Percentiles rank a stretch among this genome's conserved stretches.
Conservation (phyloP, 768 basidiomycete species). For the Rhizopogon rudus region DNA sequence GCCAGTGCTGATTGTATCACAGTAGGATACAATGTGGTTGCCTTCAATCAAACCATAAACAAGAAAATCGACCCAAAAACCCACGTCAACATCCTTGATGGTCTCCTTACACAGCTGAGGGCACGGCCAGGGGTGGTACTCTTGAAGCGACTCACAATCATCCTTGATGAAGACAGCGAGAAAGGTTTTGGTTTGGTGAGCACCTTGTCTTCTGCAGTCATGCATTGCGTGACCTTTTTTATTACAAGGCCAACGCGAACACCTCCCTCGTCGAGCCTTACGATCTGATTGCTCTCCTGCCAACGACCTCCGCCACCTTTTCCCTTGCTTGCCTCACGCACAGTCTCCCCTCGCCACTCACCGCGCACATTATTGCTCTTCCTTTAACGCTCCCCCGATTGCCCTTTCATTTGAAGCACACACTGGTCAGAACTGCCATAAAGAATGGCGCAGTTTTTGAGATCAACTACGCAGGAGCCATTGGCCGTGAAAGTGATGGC, state of each 20-base stretch:
- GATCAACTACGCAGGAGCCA: constrained; percentile 69
- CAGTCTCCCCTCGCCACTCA: constrained; percentile 66
- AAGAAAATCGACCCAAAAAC: constrained; percentile 68
- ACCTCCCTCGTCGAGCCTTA: constrained; percentile 55
- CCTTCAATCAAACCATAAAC: constrained; percentile 68
- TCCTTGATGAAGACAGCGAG: constrained; percentile 79
- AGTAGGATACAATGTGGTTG: constrained; percentile 88
- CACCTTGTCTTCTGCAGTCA: constrained; percentile 1
- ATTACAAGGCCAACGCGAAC: constrained; percentile 64
- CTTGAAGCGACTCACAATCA: constrained; percentile 74
- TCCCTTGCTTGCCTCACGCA: constrained; percentile 79
- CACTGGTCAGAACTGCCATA: constrained; percentile 73
- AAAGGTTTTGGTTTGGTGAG: constrained; percentile 79
- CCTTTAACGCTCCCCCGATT: constrained; percentile 76
- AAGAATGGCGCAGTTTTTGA: constrained; percentile 84
- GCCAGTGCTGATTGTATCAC: constrained; percentile 7
- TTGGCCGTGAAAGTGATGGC: constrained; percentile 57
- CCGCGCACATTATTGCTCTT: constrained; percentile 76
- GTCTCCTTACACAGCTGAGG: constrained; percentile 55
- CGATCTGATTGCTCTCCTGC: constrained; percentile 73
- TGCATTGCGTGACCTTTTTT: not conserved
- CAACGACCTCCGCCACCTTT: constrained; percentile 69
- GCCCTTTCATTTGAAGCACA: constrained; percentile 80
- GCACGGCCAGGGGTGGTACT: constrained; percentile 55
- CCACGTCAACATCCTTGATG: constrained; percentile 60